Evolutionary conservation across 306 rosid species (phyloP).

Genomic region (Malus domestica): DNA sequence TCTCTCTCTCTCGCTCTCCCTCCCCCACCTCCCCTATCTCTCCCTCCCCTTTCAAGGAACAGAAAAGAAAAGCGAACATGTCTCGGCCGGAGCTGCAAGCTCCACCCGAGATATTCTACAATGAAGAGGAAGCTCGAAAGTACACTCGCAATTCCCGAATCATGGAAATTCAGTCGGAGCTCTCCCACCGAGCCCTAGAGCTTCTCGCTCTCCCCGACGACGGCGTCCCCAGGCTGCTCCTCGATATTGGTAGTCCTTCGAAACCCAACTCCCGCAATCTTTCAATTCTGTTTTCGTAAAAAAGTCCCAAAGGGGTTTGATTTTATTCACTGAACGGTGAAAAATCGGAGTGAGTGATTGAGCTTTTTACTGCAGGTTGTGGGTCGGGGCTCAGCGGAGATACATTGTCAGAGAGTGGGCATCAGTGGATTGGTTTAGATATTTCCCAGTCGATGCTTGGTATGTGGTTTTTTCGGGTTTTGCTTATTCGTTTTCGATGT

Average conservation of each 20-base stretch:
- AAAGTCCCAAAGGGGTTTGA: neutral
- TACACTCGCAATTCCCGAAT: conserved; percentile 89
- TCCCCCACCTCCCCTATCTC: neutral
- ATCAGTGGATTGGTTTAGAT: conserved; percentile 91
- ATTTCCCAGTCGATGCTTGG: conserved; percentile 94
- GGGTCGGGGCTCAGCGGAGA: conserved; percentile 98
- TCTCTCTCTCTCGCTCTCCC: neutral
- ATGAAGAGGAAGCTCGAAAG: conserved; percentile 73
- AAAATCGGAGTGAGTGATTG: neutral
- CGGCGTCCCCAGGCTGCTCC: conserved; percentile 65
- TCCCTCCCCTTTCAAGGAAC: neutral
- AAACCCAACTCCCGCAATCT: neutral
- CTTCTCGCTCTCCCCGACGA: conserved; percentile 80
- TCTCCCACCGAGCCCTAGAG: conserved; percentile 80
- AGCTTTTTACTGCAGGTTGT: conserved; percentile 46
- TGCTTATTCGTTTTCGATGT: neutral
- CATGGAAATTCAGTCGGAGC: conserved; percentile 56
- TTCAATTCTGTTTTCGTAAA: neutral
- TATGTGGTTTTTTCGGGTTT: conserved; percentile 23
- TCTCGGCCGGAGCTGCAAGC: conserved; percentile 80
- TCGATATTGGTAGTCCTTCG: conserved; percentile 60
- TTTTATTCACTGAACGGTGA: neutral
- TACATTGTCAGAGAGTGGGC: conserved; percentile 64
- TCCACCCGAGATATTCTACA: conserved; percentile 96
- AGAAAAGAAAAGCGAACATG: neutral